phyloP scores from a whole-genome alignment of 768 basidiomycete genomes.

The Podaxis pistillaris region DNA sequence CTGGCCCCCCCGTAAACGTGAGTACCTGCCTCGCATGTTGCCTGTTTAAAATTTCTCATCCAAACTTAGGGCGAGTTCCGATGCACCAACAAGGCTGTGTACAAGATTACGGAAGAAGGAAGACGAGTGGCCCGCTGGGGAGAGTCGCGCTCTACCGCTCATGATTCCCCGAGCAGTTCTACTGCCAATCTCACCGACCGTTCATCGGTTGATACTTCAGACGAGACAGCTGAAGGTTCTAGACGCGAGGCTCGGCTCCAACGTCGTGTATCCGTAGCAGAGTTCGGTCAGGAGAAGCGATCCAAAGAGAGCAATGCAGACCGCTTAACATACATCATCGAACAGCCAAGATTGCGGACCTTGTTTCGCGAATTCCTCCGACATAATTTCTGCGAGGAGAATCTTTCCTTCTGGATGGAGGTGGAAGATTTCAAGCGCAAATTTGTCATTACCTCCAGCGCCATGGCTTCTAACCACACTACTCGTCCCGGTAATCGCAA shows the following conservation, averaged over 20 bases:
- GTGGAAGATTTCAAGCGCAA: conserved; percentile 96
- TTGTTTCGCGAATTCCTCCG: conserved; percentile 95
- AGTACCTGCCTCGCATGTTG: conserved; percentile 27
- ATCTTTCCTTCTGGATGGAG: conserved; percentile 95
- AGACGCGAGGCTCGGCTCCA: conserved; percentile 63
- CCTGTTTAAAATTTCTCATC: conserved; percentile 19
- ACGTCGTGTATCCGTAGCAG: conserved; percentile 74
- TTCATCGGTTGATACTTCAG: conserved; percentile 54
- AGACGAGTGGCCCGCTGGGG: conserved; percentile 87
- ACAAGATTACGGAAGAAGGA: conserved; percentile 93
- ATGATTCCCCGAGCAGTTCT: conserved; percentile 66
- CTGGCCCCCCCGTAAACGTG: conserved; percentile 59
- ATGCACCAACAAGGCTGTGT: conserved; percentile 92
- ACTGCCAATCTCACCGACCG: conserved; percentile 59
- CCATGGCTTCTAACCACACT: conserved; percentile 55
- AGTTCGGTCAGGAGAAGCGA: conserved; percentile 55
- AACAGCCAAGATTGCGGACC: conserved; percentile 83
- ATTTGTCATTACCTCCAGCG: conserved; percentile 93
- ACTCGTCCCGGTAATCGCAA: conserved; percentile 37
- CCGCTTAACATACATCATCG: conserved; percentile 86
- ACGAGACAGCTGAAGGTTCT: conserved; percentile 29
- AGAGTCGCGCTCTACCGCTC: conserved; percentile 32
- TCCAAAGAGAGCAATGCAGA: conserved; percentile 90
- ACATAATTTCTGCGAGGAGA: conserved; percentile 97
- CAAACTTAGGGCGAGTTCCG: conserved; percentile 76